A percentile compares a stretch with the other conserved stretches of the same genome.
Evolutionary conservation across 1,284 basidiomycete species (phyloP).

Genomic region (Ceratobasidium sp.): DNA sequence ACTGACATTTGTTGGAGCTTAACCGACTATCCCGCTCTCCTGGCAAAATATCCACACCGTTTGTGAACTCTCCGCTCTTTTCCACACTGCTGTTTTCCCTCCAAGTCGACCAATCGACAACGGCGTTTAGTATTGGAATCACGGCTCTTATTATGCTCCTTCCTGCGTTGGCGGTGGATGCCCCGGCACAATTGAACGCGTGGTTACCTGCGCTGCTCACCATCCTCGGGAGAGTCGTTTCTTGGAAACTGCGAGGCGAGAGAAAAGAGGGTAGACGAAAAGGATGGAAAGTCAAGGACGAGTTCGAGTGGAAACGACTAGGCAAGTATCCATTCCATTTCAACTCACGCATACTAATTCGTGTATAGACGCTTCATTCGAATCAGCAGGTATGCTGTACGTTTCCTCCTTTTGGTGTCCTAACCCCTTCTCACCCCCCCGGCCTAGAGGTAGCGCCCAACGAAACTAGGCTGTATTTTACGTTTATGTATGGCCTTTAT

Average conservation of each 20-base stretch:
- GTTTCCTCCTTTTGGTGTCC: too few species aligned
- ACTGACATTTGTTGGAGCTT: too few species aligned
- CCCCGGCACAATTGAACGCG: constrained; percentile 60
- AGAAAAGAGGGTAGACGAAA: constrained; percentile 31
- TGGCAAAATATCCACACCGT: constrained; percentile 47
- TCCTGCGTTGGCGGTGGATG: constrained; percentile 71
- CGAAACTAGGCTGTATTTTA: constrained; percentile 61
- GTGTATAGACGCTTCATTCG: constrained; percentile 39
- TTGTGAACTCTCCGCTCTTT: constrained; percentile 68
- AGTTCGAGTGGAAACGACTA: constrained; percentile 68
- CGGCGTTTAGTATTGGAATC: constrained; percentile 65
- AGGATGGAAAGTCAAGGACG: constrained; percentile 54
- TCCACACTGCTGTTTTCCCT: constrained; percentile 65
- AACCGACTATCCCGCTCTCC: constrained; percentile 35
- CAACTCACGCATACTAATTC: too few species aligned
- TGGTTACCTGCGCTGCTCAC: constrained; percentile 67
- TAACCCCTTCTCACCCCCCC: too few species aligned
- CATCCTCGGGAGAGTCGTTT: constrained; percentile 69
- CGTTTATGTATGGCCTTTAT: constrained; percentile 83
- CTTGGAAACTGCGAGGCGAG: constrained; percentile 63
- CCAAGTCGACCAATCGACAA: constrained; percentile 72
- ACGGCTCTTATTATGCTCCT: constrained; percentile 69
- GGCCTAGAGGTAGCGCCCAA: constrained; percentile 33
- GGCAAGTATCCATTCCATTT: constrained; percentile 54
- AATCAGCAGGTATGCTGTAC: constrained; percentile 41